phyloP scores from a whole-genome alignment of 73 alveolate species.

The Paramecium sonneborni region DNA sequence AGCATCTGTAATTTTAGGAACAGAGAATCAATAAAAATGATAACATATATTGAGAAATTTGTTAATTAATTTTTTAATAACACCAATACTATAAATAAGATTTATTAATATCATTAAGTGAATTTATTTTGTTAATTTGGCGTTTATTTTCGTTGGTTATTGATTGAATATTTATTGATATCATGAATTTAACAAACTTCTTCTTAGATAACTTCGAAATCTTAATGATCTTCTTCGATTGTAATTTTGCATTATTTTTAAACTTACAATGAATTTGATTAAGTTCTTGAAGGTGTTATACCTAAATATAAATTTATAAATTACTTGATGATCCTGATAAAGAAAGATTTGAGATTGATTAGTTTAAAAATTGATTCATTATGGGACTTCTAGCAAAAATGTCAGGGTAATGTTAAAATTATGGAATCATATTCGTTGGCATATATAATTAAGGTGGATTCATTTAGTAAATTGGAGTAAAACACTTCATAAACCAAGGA shows the following conservation, averaged over 20 bases:
- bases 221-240: slow-evolving; percentile 18
- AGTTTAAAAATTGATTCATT: not conserved
- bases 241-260: not conserved
- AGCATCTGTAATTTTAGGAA: not conserved
- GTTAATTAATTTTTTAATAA: not conserved
- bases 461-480: not conserved
- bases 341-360: slow-evolving; percentile 13
- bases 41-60: not conserved
- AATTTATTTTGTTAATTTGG: not conserved
- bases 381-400: slow-evolving; percentile 12
- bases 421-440: not conserved
- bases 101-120: slow-evolving; percentile 9
- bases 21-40: not conserved
- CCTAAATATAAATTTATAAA: not conserved
- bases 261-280: slow-evolving; percentile 27
- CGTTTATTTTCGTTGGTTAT: not conserved
- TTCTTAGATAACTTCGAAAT: slow-evolving; percentile 29
- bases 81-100: not conserved
- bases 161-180: not conserved
- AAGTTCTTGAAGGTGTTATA: slow-evolving; percentile 18
- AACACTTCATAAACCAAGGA: slow-evolving; percentile 52
- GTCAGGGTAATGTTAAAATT: slow-evolving; percentile 4
- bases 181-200: slow-evolving; percentile 4
- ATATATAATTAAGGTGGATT: not conserved
- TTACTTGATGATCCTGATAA: slow-evolving; percentile 30